Percentiles rank a stretch among this genome's conserved stretches.
Conservation (phyloP, 345 rosid genomes). For the Acer negundo region DNA sequence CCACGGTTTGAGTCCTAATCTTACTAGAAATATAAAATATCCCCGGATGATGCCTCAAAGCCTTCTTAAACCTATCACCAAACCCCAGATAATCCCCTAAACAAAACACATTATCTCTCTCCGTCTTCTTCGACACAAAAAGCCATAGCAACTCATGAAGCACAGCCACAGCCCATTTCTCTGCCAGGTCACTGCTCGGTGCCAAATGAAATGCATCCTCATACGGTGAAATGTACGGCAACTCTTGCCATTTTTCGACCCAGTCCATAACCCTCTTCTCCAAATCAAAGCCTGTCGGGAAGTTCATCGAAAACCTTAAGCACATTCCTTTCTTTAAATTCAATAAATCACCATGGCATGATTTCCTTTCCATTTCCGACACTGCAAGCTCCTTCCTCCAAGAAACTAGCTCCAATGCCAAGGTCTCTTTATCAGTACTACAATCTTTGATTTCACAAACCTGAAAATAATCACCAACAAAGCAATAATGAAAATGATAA, state of each 20-base stretch:
- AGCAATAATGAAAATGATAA: not conserved
- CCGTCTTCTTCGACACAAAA: constrained; percentile 75
- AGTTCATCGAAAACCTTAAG: constrained; percentile 65
- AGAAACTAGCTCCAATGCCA: constrained; percentile 52
- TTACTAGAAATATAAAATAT: constrained; percentile 81
- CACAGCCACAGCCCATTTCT: constrained; percentile 80
- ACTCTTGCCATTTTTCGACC: constrained; percentile 76
- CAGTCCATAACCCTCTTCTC: constrained; percentile 63
- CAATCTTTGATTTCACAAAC: constrained; percentile 41
- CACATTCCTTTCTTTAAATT: constrained; percentile 39
- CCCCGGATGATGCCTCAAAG: constrained; percentile 74
- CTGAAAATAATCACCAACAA: constrained; percentile 47
- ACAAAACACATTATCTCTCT: constrained; percentile 56
- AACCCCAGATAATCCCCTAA: constrained; percentile 74
- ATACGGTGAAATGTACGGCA: constrained; percentile 82
- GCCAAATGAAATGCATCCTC: constrained; percentile 65
- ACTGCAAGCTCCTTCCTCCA: constrained; percentile 53
- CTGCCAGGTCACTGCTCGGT: constrained; percentile 61
- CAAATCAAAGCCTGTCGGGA: constrained; percentile 71
- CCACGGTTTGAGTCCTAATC: constrained; percentile 79
- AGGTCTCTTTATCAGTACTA: constrained; percentile 29
- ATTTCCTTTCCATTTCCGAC: constrained; percentile 70
- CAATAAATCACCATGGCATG: constrained; percentile 14
- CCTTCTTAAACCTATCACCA: constrained; percentile 61
- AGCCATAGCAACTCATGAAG: constrained; percentile 75